phyloP scores from a whole-genome alignment of 768 basidiomycete genomes.

The Artomyces pyxidatus region DNA sequence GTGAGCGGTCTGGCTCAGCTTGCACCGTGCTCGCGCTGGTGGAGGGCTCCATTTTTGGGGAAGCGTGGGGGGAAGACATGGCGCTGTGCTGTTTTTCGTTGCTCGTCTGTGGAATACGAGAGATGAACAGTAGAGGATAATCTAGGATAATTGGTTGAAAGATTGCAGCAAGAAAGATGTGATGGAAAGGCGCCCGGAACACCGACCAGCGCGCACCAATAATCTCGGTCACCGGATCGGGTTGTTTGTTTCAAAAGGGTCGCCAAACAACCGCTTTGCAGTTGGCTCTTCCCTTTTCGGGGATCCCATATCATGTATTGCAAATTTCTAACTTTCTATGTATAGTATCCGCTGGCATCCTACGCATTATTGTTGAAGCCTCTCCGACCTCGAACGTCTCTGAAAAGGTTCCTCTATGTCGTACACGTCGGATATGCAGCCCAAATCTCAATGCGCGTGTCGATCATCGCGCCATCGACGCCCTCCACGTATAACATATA shows the following conservation, averaged over 20 bases:
- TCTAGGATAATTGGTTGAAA: neutral
- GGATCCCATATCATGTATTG: too few relatives aligned
- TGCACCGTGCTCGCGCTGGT: neutral
- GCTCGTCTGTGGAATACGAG: neutral
- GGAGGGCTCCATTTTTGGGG: neutral
- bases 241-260: neutral
- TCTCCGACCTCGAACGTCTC: too few relatives aligned
- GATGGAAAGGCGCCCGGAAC: neutral
- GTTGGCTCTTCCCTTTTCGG: neutral
- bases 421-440: too few relatives aligned
- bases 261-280: neutral
- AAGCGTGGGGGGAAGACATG: too few relatives aligned
- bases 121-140: neutral
- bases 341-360: too few relatives aligned
- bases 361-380: too few relatives aligned
- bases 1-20: conserved; percentile 4
- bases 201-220: neutral
- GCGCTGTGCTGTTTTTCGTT: neutral
- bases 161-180: neutral
- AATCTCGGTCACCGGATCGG: neutral
- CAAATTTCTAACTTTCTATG: too few relatives aligned
- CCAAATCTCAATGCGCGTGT: too few relatives aligned
- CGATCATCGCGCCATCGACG: too few relatives aligned
- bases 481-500: too few relatives aligned
- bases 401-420: too few relatives aligned